phyloP scores from a whole-genome alignment of 257 asterid species.

The Solanum lycopersicoides region DNA sequence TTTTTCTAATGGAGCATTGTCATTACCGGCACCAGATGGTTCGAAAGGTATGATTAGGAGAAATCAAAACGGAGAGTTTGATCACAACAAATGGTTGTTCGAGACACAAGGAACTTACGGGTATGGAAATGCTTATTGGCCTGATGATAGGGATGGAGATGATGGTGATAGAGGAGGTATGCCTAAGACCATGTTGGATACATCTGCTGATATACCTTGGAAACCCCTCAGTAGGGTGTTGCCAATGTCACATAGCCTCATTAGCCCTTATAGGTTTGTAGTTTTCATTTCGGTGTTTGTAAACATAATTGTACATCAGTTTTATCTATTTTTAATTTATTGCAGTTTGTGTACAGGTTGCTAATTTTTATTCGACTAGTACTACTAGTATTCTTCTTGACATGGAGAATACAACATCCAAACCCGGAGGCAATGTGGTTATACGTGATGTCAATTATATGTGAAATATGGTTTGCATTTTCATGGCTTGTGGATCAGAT shows the following conservation, averaged over 20 bases:
- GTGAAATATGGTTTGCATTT: constrained; percentile 31
- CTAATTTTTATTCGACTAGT: constrained; percentile 18
- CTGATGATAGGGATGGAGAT: constrained; percentile 48
- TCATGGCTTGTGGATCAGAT: constrained; percentile 32
- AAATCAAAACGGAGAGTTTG: constrained; percentile 76
- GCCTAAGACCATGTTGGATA: constrained; percentile 31
- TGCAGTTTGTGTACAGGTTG: constrained; percentile 8
- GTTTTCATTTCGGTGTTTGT: neutral
- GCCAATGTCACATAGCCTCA: constrained; percentile 42
- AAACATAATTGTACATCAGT: neutral
- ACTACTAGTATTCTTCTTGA: constrained; percentile 13
- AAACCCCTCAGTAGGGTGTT: constrained; percentile 63
- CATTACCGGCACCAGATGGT: constrained; percentile 54
- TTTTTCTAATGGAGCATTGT: constrained; percentile 38
- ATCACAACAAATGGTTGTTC: constrained; percentile 78
- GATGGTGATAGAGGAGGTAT: constrained; percentile 36
- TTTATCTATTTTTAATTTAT: neutral
- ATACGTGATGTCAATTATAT: constrained; percentile 23
- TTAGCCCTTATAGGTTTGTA: constrained; percentile 64
- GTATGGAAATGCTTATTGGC: constrained; percentile 84
- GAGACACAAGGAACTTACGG: constrained; percentile 89
- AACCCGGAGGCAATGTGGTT: constrained; percentile 24
- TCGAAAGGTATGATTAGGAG: constrained; percentile 61
- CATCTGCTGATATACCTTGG: constrained; percentile 72
- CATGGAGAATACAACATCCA: constrained; percentile 28